Evolutionary conservation across 176 grass and related monocot genomes (phyloP).

Genomic region (Oryza nivara): DNA sequence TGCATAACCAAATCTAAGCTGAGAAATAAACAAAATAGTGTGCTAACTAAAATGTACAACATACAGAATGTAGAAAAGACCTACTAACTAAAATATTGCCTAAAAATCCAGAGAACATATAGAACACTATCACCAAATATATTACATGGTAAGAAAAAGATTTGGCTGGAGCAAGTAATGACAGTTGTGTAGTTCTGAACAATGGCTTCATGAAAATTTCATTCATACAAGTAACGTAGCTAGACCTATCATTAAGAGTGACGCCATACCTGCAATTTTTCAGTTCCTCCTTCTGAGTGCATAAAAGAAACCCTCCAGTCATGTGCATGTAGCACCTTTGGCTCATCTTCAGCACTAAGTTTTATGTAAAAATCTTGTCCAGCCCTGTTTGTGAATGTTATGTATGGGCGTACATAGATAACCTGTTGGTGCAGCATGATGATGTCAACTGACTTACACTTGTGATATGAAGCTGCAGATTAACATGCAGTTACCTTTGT

Average conservation of each 20-base stretch:
- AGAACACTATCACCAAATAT: constrained; percentile 21
- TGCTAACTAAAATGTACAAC: constrained; percentile 17
- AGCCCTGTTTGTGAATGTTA: constrained; percentile 91
- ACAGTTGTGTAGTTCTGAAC: constrained; percentile 31
- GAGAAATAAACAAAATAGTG: not conserved
- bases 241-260: constrained; percentile 32
- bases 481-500: constrained; percentile 75
- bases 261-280: constrained; percentile 76
- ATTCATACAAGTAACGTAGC: constrained; percentile 29
- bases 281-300: constrained; percentile 63
- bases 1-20: constrained; percentile 1
- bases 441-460: constrained; percentile 31
- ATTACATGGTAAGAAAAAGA: constrained; percentile 18
- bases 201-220: constrained; percentile 20
- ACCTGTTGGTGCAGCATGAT: constrained; percentile 60
- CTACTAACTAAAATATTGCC: not conserved
- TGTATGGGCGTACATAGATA: constrained; percentile 86
- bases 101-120: constrained; percentile 9
- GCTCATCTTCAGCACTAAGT: constrained; percentile 66
- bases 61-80: constrained; percentile 7
- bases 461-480: constrained; percentile 28
- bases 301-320: constrained; percentile 85
- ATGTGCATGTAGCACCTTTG: constrained; percentile 64
- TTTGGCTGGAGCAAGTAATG: not conserved
- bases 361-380: constrained; percentile 86